Base-by-base conservation (phyloP, 1,139 yeast genomes). In the Pneumocystis oryctolagi region DNA sequence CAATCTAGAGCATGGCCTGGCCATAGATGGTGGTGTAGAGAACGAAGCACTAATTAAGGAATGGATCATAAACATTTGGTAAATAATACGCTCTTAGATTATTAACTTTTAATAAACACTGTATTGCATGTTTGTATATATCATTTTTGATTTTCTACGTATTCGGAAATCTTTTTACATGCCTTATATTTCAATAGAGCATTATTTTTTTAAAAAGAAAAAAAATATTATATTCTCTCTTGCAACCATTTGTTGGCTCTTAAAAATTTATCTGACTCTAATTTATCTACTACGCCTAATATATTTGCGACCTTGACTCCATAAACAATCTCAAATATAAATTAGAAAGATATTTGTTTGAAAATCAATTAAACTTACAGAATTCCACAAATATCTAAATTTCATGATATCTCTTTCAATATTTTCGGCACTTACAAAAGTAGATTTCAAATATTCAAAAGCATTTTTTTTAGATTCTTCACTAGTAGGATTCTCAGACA, bases 11-110 rank as follows among this genome's bases (percentile, higher is more conserved):
- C 97, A 0, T 92, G 98, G 98, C 81, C 82, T 30, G 87, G 85
- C 71, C 98, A 92, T 75, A 81, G 95, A 67, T 88, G 89, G 72
- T 92, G 98, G 98, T 92, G 98, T 73, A 80, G 83, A 20, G 42
- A 57, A 25, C 59, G 59, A 12, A 30, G 30, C 16, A 39, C 30
- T 57, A 39, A 57, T 4, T 47, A 47, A 47, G 12, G 18, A 47
- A 18, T 6, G n/a, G 14, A 25, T 20, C 20, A 25, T 25, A 16
- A 12, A 25, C 5, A n/a, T 47, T 47, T 47, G 31, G 20, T 47
- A 8, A 47, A 20, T 20, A 20, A 42, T 20, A 14, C 6, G 6
- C 40, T 37, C 37, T 37, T 37, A 37, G 14, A 37, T 37, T 28
- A 12, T 47, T 12, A 4, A n/a, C n/a, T n/a, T 47, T 12, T 47